phyloP scores from a whole-genome alignment of 2,329 filamentous ascomycete species.

The Xylariomycetidae sp. region DNA sequence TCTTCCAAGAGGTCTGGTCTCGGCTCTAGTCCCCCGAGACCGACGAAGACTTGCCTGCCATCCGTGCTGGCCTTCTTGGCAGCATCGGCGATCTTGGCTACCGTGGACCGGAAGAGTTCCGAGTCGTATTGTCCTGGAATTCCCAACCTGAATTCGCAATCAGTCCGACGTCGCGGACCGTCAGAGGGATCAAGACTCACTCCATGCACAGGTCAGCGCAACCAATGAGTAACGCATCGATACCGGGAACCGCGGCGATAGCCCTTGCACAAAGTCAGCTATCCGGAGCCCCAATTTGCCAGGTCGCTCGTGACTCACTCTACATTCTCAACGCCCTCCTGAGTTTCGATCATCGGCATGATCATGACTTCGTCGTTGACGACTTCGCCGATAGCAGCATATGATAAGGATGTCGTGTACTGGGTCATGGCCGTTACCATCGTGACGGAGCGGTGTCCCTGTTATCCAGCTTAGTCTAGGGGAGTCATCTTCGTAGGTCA shows the following conservation, averaged over 20 bases:
- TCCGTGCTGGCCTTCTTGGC: conserved; percentile 5
- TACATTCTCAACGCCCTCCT: conserved; percentile 7
- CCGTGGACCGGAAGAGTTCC: conserved; percentile 3
- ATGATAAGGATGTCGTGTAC: conserved; percentile 5
- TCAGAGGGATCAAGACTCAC: conserved; percentile 1
- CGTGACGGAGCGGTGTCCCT: conserved; percentile 7
- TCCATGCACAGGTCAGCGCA: conserved; percentile 10
- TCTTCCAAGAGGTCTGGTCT: conserved; percentile 6
- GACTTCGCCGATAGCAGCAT: conserved; percentile 5
- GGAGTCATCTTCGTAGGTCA: too few species aligned
- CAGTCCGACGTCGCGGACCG: too few species aligned
- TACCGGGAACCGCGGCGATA: conserved; percentile 7
- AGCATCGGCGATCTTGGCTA: conserved; percentile 3
- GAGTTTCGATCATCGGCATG: conserved; percentile 10
- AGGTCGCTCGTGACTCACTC: too few species aligned
- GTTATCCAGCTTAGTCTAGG: too few species aligned
- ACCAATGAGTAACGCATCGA: conserved; percentile 7
- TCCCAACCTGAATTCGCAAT: conserved; percentile 6
- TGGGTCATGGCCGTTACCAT: conserved; percentile 9
- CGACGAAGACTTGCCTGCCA: conserved; percentile 6
- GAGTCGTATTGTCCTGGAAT: conserved; percentile 8
- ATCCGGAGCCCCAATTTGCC: too few species aligned
- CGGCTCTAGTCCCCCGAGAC: conserved; percentile 7
- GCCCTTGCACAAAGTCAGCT: too few species aligned
- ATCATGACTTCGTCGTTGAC: conserved; percentile 9